A percentile compares a stretch with the other conserved stretches of the same genome.
phyloP scores from a whole-genome alignment of 352 stramenopile genomes.

The Phytophthora gonapodyides region DNA sequence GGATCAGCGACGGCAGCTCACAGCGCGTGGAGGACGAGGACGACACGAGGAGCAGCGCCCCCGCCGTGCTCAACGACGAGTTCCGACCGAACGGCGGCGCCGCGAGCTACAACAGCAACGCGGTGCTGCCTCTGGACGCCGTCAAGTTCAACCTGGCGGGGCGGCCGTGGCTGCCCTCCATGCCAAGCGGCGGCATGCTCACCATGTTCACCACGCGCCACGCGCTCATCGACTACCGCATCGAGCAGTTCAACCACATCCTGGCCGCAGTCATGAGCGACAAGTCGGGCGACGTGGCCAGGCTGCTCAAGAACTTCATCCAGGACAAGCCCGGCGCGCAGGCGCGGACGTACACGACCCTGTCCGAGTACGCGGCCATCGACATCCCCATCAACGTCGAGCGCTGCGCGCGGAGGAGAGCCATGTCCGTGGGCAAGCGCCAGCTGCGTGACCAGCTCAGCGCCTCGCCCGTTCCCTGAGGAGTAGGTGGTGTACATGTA shows the following conservation, averaged over 20 bases:
- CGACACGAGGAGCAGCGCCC: slow-evolving; percentile 34
- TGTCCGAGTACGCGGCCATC: slow-evolving; percentile 75
- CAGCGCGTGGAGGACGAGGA: slow-evolving; percentile 28
- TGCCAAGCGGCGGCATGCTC: slow-evolving; percentile 60
- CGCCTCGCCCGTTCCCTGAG: slow-evolving; percentile 26
- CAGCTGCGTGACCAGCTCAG: slow-evolving; percentile 39
- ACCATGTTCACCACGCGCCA: slow-evolving; percentile 66
- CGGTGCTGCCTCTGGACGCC: slow-evolving; percentile 49
- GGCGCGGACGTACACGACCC: slow-evolving; percentile 63
- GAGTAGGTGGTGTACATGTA: slow-evolving; percentile 19
- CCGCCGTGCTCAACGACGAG: slow-evolving; percentile 15
- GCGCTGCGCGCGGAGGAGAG: slow-evolving; percentile 58
- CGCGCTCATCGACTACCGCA: slow-evolving; percentile 64
- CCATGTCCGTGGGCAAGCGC: slow-evolving; percentile 65
- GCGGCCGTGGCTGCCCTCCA: slow-evolving; percentile 53
- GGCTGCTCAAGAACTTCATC: slow-evolving; percentile 77
- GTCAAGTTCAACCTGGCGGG: slow-evolving; percentile 60
- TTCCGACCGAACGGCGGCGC: slow-evolving; percentile 20
- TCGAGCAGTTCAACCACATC: slow-evolving; percentile 74
- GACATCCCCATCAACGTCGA: slow-evolving; percentile 75
- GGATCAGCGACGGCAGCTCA: slow-evolving; percentile 36
- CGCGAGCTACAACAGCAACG: slow-evolving; percentile 49
- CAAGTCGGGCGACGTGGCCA: slow-evolving; percentile 56
- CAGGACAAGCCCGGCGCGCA: slow-evolving; percentile 71
- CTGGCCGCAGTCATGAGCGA: slow-evolving; percentile 73